phyloP scores from a whole-genome alignment of 768 basidiomycete genomes.

The Pulveroboletus sp. region DNA sequence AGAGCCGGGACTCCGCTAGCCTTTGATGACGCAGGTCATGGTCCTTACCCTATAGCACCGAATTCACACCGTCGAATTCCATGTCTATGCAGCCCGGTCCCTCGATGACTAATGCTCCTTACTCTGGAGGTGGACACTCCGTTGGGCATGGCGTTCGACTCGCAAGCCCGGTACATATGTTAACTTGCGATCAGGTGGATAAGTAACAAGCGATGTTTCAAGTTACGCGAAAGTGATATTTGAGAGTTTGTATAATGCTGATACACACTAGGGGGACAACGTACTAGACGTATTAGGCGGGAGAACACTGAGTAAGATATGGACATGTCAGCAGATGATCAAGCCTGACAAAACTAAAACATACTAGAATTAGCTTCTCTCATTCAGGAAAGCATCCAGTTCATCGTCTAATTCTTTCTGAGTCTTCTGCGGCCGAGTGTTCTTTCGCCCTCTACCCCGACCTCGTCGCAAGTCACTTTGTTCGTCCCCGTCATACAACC shows the following conservation, averaged over 20 bases:
- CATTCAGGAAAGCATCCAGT: constrained; percentile 70
- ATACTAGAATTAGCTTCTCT: constrained; percentile 35
- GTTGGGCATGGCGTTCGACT: no score
- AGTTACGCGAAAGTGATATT: constrained; percentile 9
- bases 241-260: constrained; percentile 1
- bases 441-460: constrained; percentile 36
- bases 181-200: no score
- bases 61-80: not conserved
- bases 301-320: not conserved
- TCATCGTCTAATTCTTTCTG: constrained; percentile 81
- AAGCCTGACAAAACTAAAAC: not conserved
- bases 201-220: no score
- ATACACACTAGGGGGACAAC: constrained; percentile 3
- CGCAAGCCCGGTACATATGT: no score
- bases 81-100: not conserved
- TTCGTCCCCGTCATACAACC: constrained; percentile 21
- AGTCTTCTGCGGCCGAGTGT: constrained; percentile 47
- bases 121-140: not conserved
- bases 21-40: no score
- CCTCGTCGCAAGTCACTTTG: constrained; percentile 24
- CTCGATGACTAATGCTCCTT: not conserved
- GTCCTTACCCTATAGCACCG: not conserved
- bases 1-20: no score
- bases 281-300: not conserved
- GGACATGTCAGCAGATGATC: constrained; percentile 4